A percentile compares a stretch with the other conserved stretches of the same genome.
These are phyloP conservation scores for Ceratocystis huliohia DNA, from an alignment of 2,329 filamentous ascomycete species.

Conservation along the genomic window DNA sequence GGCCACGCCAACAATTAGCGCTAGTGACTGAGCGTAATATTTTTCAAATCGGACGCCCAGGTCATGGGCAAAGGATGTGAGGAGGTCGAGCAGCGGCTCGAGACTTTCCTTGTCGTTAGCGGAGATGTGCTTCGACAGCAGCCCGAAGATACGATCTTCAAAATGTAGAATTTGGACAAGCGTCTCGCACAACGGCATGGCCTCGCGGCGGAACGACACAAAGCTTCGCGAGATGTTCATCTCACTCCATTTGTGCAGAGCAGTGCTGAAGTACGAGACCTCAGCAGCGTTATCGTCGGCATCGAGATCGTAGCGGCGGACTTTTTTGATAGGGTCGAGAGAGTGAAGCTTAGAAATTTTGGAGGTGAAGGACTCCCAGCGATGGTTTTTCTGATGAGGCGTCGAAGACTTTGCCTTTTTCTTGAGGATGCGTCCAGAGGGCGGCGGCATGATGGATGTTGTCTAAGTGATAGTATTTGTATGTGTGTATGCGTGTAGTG, in stretches of 20 bases:
- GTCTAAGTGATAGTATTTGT: background rate
- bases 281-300: conserved; percentile 61
- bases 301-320: conserved; percentile 73
- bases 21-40: conserved; percentile 65
- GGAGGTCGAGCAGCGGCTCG: conserved; percentile 75
- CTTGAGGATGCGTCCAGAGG: conserved; percentile 55
- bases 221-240: conserved; percentile 80
- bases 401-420: conserved; percentile 59
- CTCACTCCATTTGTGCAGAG: conserved; percentile 79
- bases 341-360: conserved; percentile 82
- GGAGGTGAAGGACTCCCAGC: conserved; percentile 81
- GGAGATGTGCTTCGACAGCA: conserved; percentile 63
- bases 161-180: conserved; percentile 86
- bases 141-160: conserved; percentile 69
- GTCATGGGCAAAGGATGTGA: conserved; percentile 91
- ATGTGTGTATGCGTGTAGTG: background rate
- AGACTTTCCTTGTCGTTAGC: conserved; percentile 66
- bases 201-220: conserved; percentile 60
- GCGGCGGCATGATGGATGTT: conserved; percentile 39
- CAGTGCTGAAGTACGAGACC: conserved; percentile 76
- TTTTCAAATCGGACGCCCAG: conserved; percentile 77
- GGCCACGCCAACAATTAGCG: conserved; percentile 64
- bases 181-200: conserved; percentile 70
- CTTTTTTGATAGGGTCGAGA: conserved; percentile 80
- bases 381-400: conserved; percentile 65